These are phyloP conservation scores for Mrakia frigida DNA, from an alignment of 768 basidiomycete genomes.

Conservation along the genomic window DNA sequence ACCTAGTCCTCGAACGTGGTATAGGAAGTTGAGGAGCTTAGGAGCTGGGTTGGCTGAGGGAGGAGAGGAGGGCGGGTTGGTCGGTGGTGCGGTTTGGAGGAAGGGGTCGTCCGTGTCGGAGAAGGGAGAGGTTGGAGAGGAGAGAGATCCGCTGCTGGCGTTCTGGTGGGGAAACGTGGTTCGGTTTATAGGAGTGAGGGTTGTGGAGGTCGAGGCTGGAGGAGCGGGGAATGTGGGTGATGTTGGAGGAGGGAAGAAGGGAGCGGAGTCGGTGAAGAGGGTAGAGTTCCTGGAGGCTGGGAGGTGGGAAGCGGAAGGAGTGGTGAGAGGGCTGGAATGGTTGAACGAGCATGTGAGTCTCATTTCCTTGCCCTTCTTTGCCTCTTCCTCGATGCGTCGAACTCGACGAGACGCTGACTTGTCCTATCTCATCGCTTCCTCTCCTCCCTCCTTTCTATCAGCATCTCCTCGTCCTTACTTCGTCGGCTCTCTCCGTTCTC, in stretches of 20 bases:
- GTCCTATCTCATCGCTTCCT: slow-evolving; percentile 41
- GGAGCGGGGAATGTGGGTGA: slow-evolving; percentile 46
- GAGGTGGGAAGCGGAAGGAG: slow-evolving; percentile 58
- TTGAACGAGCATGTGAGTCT: slow-evolving; percentile 74
- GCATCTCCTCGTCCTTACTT: slow-evolving; percentile 47
- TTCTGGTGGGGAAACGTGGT: slow-evolving; percentile 77
- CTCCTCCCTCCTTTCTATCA: slow-evolving; percentile 39
- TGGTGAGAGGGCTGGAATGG: slow-evolving; percentile 77
- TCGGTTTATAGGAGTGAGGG: slow-evolving; percentile 61
- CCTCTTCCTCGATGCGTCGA: neutral
- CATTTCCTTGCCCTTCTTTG: neutral
- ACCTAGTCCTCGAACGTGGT: slow-evolving; percentile 89
- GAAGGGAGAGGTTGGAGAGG: neutral
- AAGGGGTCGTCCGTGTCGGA: slow-evolving; percentile 47
- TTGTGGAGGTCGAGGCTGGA: slow-evolving; percentile 44
- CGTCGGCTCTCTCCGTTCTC: slow-evolving; percentile 59
- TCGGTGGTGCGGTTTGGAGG: slow-evolving; percentile 40
- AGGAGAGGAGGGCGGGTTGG: slow-evolving; percentile 30
- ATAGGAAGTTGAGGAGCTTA: slow-evolving; percentile 38
- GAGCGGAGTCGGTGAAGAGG: slow-evolving; percentile 46
- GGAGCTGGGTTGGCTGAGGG: slow-evolving; percentile 31
- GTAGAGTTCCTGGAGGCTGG: slow-evolving; percentile 60
- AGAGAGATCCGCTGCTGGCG: slow-evolving; percentile 60
- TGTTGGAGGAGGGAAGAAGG: neutral
- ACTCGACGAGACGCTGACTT: slow-evolving; percentile 39